Conservation (phyloP, 805 yeast species). For the Saturnispora ahearnii region DNA sequence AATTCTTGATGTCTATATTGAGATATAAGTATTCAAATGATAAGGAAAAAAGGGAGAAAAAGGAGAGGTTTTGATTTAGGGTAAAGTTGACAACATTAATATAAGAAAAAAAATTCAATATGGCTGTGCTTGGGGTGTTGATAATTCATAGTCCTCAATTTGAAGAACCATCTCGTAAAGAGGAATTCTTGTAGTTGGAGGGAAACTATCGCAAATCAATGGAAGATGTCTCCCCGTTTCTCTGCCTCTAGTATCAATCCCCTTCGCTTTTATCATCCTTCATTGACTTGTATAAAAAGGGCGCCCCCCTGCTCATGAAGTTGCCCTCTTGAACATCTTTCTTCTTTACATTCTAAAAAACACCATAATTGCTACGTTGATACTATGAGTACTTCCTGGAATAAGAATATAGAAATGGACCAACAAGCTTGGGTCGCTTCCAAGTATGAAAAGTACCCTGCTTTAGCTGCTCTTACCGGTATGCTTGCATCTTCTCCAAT, state of each 20-base stretch:
- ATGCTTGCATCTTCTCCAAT: slow-evolving; percentile 50
- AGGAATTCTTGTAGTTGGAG: too few species aligned
- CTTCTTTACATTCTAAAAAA: background rate
- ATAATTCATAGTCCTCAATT: too few species aligned
- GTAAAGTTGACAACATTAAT: too few species aligned
- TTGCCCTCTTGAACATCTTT: background rate
- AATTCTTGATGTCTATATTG: too few species aligned
- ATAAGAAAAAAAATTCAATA: too few species aligned
- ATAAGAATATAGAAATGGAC: slow-evolving; percentile 29
- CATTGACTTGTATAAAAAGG: background rate
- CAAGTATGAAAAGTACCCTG: slow-evolving; percentile 42
- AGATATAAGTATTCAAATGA: too few species aligned
- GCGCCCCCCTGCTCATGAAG: background rate
- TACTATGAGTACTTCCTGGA: slow-evolving; percentile 18
- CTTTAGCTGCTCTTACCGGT: slow-evolving; percentile 50
- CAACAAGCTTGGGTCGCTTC: slow-evolving; percentile 43
- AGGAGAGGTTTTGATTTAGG: too few species aligned
- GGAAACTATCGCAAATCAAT: too few species aligned
- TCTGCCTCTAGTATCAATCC: background rate
- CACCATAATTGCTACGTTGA: background rate
- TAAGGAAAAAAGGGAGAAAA: too few species aligned
- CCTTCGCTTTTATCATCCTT: background rate
- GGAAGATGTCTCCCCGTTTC: background rate
- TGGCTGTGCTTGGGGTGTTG: too few species aligned
- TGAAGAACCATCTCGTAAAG: too few species aligned